Conservation (phyloP, 306 rosid species). For the Vigna angularis region DNA sequence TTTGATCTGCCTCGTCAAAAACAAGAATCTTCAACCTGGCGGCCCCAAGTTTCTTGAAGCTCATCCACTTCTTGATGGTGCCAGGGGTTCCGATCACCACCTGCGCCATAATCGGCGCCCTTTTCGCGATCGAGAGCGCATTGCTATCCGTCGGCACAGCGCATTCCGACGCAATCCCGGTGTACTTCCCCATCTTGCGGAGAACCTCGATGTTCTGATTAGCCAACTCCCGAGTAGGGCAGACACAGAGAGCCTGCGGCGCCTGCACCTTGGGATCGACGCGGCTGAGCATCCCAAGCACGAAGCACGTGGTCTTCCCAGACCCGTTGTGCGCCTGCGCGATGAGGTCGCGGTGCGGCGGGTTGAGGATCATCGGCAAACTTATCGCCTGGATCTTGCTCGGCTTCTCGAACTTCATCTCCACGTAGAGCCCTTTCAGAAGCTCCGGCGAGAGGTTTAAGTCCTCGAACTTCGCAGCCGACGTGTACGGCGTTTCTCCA, state of each 20-base stretch:
- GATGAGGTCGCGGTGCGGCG: conserved; percentile 77
- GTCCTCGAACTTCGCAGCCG: conserved; percentile 81
- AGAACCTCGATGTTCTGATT: conserved; percentile 94
- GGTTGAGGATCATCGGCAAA: conserved; percentile 86
- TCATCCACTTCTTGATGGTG: conserved; percentile 76
- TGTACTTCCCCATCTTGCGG: conserved; percentile 81
- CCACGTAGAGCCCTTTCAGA: conserved; percentile 80
- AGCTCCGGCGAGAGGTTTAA: conserved; percentile 70
- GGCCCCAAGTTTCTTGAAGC: conserved; percentile 59
- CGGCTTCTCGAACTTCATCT: conserved; percentile 87
- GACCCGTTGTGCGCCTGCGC: conserved; percentile 99
- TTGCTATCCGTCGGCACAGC: conserved; percentile 73
- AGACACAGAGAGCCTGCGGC: conserved; percentile 92
- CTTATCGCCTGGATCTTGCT: conserved; percentile 89
- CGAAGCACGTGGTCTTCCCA: conserved; percentile 94
- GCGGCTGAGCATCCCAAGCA: conserved; percentile 92
- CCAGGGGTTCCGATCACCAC: conserved; percentile 97
- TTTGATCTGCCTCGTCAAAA: conserved; percentile 95
- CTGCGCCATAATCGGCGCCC: conserved; percentile 72
- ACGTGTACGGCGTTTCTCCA: conserved; percentile 80
- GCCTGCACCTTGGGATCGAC: conserved; percentile 70
- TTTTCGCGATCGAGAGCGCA: conserved; percentile 42
- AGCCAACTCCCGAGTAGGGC: conserved; percentile 93
- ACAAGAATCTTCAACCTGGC: conserved; percentile 73
- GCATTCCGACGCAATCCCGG: conserved; percentile 74